These are phyloP conservation scores for Ceratocystis lukuohia DNA, from an alignment of 2,329 filamentous ascomycete species.

Conservation along the genomic window DNA sequence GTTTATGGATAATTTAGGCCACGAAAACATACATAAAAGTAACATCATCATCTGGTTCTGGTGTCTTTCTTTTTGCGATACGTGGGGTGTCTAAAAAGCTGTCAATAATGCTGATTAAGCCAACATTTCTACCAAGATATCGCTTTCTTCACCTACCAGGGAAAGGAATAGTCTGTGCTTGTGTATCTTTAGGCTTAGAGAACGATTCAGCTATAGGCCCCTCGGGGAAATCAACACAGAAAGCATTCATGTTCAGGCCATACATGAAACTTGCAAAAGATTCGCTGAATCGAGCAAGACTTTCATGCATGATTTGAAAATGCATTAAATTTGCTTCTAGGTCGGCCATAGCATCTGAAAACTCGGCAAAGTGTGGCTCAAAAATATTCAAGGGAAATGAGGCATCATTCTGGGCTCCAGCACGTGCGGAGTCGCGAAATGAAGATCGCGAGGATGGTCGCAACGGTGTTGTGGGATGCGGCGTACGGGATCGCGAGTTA, in stretches of 20 bases:
- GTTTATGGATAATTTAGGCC: neutral
- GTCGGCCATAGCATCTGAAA: slow-evolving; percentile 87
- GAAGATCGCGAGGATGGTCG: slow-evolving; percentile 82
- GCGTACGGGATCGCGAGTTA: slow-evolving; percentile 49
- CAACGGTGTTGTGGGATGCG: slow-evolving; percentile 81
- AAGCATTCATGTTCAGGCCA: slow-evolving; percentile 96
- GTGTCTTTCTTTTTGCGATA: slow-evolving; percentile 22
- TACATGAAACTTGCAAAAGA: slow-evolving; percentile 93
- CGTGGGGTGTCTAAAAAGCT: slow-evolving; percentile 19
- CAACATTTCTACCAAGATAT: too few species aligned
- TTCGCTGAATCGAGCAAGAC: slow-evolving; percentile 81
- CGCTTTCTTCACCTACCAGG: slow-evolving; percentile 4
- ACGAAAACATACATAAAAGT: slow-evolving; percentile 59
- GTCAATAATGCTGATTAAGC: neutral
- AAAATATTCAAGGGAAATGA: slow-evolving; percentile 64
- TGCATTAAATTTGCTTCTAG: slow-evolving; percentile 97
- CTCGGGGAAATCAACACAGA: slow-evolving; percentile 96
- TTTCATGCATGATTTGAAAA: slow-evolving; percentile 93
- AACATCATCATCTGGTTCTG: slow-evolving; percentile 49
- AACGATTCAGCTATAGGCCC: slow-evolving; percentile 78
- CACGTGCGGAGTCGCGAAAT: slow-evolving; percentile 60
- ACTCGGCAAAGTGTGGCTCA: slow-evolving; percentile 82
- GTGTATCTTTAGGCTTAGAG: slow-evolving; percentile 45
- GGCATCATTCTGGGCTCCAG: slow-evolving; percentile 37
- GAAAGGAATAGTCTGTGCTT: slow-evolving; percentile 25